A percentile compares a stretch with the other conserved stretches of the same genome.
Conservation (phyloP, 306 rosid species). For the Crotalaria pallida region DNA sequence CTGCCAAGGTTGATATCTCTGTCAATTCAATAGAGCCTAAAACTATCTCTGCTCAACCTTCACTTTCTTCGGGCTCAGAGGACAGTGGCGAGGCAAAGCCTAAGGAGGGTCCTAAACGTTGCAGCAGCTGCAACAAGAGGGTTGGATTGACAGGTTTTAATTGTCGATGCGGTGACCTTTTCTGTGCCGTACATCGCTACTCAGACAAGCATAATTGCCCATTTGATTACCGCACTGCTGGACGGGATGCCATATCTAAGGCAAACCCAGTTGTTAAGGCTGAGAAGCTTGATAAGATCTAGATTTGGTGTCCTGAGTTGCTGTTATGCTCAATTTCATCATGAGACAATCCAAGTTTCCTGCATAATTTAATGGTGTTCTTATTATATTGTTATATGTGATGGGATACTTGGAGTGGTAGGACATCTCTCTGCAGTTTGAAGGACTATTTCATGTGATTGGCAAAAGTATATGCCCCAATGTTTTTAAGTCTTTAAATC, state of each 20-base stretch:
- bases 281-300: slow-evolving; percentile 73
- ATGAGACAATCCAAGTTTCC: slow-evolving; percentile 39
- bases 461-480: slow-evolving; percentile 35
- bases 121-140: slow-evolving; percentile 61
- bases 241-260: slow-evolving; percentile 56
- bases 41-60: slow-evolving; percentile 24
- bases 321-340: slow-evolving; percentile 38
- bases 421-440: slow-evolving; percentile 46
- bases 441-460: slow-evolving; percentile 49
- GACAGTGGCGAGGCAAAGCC: slow-evolving; percentile 44
- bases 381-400: slow-evolving; percentile 31
- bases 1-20: slow-evolving; percentile 25
- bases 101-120: slow-evolving; percentile 63
- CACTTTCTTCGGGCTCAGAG: slow-evolving; percentile 30
- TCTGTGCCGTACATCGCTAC: slow-evolving; percentile 66
- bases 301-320: slow-evolving; percentile 26
- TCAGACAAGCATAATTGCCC: slow-evolving; percentile 71
- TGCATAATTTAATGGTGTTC: slow-evolving; percentile 37
- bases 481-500: slow-evolving; percentile 43
- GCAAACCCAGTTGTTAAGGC: slow-evolving; percentile 77
- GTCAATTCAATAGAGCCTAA: slow-evolving; percentile 36
- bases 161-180: slow-evolving; percentile 66
- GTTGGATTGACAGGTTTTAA: slow-evolving; percentile 73
- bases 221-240: slow-evolving; percentile 69
- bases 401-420: slow-evolving; percentile 34